Conservation (phyloP, 345 rosid genomes). For the Gossypium raimondii region DNA sequence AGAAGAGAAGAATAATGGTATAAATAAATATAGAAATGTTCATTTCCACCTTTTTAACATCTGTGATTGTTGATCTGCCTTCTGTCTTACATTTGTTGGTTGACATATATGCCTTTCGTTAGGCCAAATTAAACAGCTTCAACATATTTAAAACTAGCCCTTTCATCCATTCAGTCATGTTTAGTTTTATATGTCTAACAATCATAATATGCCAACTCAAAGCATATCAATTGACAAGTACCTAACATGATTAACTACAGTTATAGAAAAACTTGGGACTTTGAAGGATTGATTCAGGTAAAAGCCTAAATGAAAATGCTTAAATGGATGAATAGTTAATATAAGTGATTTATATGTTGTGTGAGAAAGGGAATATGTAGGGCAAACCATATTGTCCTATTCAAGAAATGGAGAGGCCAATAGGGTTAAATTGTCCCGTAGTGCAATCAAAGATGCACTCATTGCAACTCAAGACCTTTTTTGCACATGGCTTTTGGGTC, state of each 20-base stretch:
- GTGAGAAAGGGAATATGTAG: neutral
- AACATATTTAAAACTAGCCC: neutral
- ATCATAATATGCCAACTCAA: neutral
- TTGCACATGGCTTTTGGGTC: neutral
- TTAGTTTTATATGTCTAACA: neutral
- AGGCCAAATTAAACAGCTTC: neutral
- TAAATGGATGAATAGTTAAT: neutral
- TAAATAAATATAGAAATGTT: neutral
- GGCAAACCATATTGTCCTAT: conserved; percentile 14
- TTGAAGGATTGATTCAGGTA: neutral
- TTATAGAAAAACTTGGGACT: neutral
- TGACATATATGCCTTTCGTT: neutral
- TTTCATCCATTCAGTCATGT: neutral
- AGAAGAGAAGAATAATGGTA: neutral
- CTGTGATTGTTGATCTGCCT: neutral
- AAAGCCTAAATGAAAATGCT: neutral
- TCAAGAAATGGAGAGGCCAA: conserved; percentile 11
- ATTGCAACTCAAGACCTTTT: conserved; percentile 10
- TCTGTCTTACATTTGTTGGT: conserved; percentile 4
- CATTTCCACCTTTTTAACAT: conserved; percentile 3
- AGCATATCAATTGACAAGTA: conserved; percentile 12
- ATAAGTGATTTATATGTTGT: neutral
- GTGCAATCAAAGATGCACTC: conserved; percentile 15
- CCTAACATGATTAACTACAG: neutral
- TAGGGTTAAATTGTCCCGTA: conserved; percentile 15